Conservation (phyloP, 495 filamentous ascomycete species). For the Aspergillus leporis region DNA sequence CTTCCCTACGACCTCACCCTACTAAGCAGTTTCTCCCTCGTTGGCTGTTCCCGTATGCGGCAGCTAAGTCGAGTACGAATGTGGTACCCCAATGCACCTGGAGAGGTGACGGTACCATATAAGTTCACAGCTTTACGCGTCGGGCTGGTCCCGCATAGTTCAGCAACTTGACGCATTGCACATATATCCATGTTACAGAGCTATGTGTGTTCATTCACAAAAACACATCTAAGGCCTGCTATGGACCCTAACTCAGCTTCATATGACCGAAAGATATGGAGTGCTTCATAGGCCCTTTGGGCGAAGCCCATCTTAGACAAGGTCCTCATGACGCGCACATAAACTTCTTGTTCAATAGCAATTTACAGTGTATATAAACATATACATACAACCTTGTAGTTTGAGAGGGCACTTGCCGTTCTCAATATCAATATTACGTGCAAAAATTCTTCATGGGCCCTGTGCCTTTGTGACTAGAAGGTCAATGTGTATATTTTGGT, state of each 20-base stretch:
- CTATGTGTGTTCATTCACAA: neutral
- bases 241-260: neutral
- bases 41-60: neutral
- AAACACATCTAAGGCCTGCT: neutral
- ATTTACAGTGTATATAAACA: neutral
- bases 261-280: neutral
- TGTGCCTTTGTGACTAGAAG: neutral
- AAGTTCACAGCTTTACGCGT: neutral
- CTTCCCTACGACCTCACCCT: neutral
- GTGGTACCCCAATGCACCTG: neutral
- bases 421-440: neutral
- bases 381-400: neutral
- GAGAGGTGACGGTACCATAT: neutral
- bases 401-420: too few species aligned
- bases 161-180: neutral
- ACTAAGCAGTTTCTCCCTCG: neutral
- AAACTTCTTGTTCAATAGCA: neutral
- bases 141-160: neutral
- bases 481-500: too few species aligned
- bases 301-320: neutral
- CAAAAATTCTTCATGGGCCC: neutral
- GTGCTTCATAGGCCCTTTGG: neutral
- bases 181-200: neutral
- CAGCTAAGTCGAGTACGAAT: neutral
- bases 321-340: neutral